These are phyloP conservation scores for Candida nitratophila DNA, from an alignment of 805 yeast species.

Conservation along the genomic window DNA sequence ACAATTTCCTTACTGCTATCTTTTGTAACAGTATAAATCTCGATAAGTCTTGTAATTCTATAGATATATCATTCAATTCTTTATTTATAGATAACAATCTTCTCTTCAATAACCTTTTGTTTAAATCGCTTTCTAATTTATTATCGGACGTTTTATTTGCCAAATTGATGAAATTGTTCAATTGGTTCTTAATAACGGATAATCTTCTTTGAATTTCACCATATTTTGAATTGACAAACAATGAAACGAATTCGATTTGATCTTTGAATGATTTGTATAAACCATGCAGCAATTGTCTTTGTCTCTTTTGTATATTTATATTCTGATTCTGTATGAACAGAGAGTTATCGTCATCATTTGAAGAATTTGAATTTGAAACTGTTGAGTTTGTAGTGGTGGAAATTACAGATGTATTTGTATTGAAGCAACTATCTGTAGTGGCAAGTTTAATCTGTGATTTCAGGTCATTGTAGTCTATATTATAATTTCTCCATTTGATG, in stretches of 20 bases:
- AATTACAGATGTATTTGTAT: neutral
- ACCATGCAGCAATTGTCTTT: slow-evolving; percentile 18
- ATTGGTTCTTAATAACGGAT: slow-evolving; percentile 17
- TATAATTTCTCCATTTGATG: slow-evolving; percentile 82
- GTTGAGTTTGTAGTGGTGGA: slow-evolving; percentile 4
- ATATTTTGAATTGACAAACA: slow-evolving; percentile 60
- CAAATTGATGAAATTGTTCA: slow-evolving; percentile 18
- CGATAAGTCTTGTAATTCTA: slow-evolving; percentile 56
- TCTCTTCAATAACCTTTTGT: slow-evolving; percentile 15
- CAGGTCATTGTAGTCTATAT: slow-evolving; percentile 74
- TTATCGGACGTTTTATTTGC: neutral
- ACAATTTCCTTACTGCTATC: slow-evolving; percentile 63
- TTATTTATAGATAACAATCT: slow-evolving; percentile 20
- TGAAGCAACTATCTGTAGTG: slow-evolving; percentile 28
- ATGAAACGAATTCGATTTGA: slow-evolving; percentile 52
- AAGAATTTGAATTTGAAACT: slow-evolving; percentile 9
- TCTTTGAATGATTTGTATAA: slow-evolving; percentile 40
- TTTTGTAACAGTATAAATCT: slow-evolving; percentile 67
- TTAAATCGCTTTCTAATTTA: slow-evolving; percentile 4
- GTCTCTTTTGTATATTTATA: slow-evolving; percentile 9
- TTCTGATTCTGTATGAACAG: slow-evolving; percentile 2
- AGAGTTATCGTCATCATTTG: slow-evolving; percentile 7
- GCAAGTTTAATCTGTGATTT: slow-evolving; percentile 57
- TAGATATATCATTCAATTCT: slow-evolving; percentile 36
- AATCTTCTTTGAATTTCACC: slow-evolving; percentile 58